Percentiles rank a stretch among this genome's conserved stretches.
phyloP scores from a whole-genome alignment of 1,139 yeast genomes.

The Saccharomyces hybrid region DNA sequence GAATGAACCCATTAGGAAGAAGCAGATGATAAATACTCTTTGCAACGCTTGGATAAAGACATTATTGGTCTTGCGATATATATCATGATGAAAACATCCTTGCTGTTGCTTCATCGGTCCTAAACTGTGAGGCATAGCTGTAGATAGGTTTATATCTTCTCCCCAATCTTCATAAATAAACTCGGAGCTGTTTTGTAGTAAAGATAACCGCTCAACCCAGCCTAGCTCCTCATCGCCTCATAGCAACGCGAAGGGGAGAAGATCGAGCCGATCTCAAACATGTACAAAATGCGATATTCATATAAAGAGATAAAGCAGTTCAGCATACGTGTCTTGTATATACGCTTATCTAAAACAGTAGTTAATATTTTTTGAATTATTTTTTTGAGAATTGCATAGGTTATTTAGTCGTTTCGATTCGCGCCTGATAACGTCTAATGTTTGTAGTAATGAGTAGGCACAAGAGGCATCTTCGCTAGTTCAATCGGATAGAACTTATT shows the following conservation, averaged over 20 bases:
- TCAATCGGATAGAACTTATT: constrained; percentile 73
- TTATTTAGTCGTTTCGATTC: too few species aligned
- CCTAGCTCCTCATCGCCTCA: not conserved
- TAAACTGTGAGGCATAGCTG: not conserved
- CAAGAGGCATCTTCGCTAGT: constrained; percentile 78
- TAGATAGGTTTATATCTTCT: not conserved
- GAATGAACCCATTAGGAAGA: not conserved
- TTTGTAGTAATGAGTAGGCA: constrained; percentile 59
- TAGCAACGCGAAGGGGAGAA: not conserved
- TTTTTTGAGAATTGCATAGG: not conserved
- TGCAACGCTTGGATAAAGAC: not conserved
- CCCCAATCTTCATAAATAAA: not conserved
- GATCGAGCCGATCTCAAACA: not conserved
- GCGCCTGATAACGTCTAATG: not conserved
- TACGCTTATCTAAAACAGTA: not conserved
- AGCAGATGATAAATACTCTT: not conserved
- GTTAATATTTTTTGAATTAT: not conserved
- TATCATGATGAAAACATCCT: not conserved
- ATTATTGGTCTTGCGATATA: not conserved
- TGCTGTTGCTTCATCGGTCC: not conserved
- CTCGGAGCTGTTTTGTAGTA: not conserved
- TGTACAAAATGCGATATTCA: not conserved
- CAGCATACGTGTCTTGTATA: not conserved
- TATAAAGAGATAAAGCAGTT: not conserved
- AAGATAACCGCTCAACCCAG: not conserved